phyloP scores from a whole-genome alignment of 352 stramenopile species.

The Thraustochytrium sp. region DNA sequence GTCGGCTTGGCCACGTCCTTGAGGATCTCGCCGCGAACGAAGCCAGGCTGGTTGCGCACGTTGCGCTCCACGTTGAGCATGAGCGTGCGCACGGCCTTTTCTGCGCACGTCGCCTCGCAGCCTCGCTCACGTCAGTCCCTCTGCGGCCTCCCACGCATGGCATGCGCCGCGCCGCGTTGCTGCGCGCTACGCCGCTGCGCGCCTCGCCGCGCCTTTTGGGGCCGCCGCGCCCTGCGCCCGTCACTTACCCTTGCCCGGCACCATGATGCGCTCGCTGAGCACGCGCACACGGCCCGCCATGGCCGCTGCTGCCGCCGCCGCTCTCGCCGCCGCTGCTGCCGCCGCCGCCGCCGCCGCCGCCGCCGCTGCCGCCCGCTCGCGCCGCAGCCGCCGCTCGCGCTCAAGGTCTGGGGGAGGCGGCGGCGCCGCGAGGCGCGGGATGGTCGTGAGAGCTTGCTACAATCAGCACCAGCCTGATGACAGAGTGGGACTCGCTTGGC shows the following conservation, averaged over 20 bases:
- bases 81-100: conserved; percentile 33
- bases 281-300: conserved; percentile 41
- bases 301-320: not conserved
- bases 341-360: no score
- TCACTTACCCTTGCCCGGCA: conserved; percentile 36
- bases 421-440: no score
- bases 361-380: no score
- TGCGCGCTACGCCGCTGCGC: no score
- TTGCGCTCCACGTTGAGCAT: conserved; percentile 41
- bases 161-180: no score
- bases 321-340: no score
- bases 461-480: no score
- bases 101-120: not conserved
- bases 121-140: not conserved
- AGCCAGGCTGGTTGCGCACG: conserved; percentile 39
- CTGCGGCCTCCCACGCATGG: not conserved
- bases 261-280: conserved; percentile 43
- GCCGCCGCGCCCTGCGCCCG: no score
- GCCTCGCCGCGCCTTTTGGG: not conserved
- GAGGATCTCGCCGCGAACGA: conserved; percentile 43
- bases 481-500: no score
- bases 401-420: no score
- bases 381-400: no score
- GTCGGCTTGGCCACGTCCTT: not conserved
- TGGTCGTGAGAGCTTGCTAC: no score